Percentiles rank a stretch among this genome's conserved stretches.
These are phyloP conservation scores for Eutrema japonicum DNA, from an alignment of 345 rosid genomes.

Conservation along the genomic window DNA sequence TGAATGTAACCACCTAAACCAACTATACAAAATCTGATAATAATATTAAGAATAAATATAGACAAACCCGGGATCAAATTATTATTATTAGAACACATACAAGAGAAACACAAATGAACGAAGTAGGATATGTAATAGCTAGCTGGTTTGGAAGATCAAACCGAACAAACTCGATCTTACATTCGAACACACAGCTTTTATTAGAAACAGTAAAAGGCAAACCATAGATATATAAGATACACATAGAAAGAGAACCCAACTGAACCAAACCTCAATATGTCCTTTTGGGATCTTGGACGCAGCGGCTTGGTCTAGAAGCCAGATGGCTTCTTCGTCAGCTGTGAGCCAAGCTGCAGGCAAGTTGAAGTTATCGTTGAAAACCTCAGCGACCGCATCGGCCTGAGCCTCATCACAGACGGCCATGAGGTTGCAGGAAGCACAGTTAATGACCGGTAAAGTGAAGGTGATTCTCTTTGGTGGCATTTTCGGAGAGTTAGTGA, in stretches of 20 bases:
- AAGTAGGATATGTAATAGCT: not conserved
- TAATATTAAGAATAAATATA: not conserved
- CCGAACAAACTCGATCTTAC: not conserved
- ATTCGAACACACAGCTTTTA: too few relatives aligned
- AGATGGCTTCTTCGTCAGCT: conserved; percentile 66
- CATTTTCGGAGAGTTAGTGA: conserved; percentile 74
- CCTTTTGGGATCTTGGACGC: conserved; percentile 50
- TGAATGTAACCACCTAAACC: too few relatives aligned
- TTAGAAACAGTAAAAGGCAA: not conserved
- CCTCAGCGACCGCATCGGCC: conserved; percentile 59
- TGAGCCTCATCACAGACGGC: conserved; percentile 67
- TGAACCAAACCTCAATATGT: not conserved
- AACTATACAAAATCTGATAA: not conserved
- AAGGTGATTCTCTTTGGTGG: conserved; percentile 85
- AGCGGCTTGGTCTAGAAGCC: conserved; percentile 77
- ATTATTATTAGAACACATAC: not conserved
- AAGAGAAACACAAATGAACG: not conserved
- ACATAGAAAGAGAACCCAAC: not conserved
- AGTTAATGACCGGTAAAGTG: conserved; percentile 81
- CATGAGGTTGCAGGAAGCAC: conserved; percentile 68
- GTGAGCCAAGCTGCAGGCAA: conserved; percentile 67
- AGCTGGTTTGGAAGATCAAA: not conserved
- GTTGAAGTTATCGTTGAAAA: conserved; percentile 43
- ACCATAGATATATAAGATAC: not conserved
- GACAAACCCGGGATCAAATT: not conserved